Evolutionary conservation across 345 rosid species (phyloP).

Genomic region (Laguncularia racemosa): DNA sequence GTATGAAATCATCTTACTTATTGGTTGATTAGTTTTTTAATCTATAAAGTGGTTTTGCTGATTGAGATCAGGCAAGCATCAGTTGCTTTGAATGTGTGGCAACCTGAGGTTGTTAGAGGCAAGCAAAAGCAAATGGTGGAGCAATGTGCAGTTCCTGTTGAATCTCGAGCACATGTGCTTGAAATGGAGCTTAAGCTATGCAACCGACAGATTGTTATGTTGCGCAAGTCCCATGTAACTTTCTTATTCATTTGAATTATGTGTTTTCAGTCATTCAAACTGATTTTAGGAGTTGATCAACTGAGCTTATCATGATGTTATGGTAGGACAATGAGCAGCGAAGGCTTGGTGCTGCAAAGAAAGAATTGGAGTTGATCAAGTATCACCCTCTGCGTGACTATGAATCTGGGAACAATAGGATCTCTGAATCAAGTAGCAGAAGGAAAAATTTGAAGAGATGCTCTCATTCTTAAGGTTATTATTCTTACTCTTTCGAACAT

Average conservation of each 20-base stretch:
- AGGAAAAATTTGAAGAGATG: conserved; percentile 46
- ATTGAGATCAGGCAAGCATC: conserved; percentile 64
- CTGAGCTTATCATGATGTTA: too few species aligned
- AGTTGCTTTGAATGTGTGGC: conserved; percentile 94
- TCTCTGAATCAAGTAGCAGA: conserved; percentile 15
- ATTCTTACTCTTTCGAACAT: conserved; percentile 1
- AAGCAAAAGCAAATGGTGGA: conserved; percentile 71
- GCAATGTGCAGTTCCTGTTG: conserved; percentile 66
- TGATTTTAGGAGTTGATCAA: conserved; percentile 1
- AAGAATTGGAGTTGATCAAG: conserved; percentile 57
- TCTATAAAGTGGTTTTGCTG: neutral
- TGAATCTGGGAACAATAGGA: conserved; percentile 15
- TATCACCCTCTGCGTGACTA: conserved; percentile 73
- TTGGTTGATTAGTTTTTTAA: neutral
- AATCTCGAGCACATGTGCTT: conserved; percentile 41
- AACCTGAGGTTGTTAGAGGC: conserved; percentile 60
- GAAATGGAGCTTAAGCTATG: conserved; percentile 87
- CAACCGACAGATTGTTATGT: conserved; percentile 52
- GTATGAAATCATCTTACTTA: too few species aligned
- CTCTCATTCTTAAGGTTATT: conserved; percentile 27
- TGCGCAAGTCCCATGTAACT: conserved; percentile 58
- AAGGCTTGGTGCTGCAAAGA: conserved; percentile 39
- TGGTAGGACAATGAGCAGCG: conserved; percentile 49
- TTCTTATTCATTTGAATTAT: neutral
- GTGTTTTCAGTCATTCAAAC: neutral